Percentiles rank a stretch among this genome's conserved stretches.
Evolutionary conservation across 495 filamentous ascomycete species (phyloP).

Genomic region (Neurospora intermedia): DNA sequence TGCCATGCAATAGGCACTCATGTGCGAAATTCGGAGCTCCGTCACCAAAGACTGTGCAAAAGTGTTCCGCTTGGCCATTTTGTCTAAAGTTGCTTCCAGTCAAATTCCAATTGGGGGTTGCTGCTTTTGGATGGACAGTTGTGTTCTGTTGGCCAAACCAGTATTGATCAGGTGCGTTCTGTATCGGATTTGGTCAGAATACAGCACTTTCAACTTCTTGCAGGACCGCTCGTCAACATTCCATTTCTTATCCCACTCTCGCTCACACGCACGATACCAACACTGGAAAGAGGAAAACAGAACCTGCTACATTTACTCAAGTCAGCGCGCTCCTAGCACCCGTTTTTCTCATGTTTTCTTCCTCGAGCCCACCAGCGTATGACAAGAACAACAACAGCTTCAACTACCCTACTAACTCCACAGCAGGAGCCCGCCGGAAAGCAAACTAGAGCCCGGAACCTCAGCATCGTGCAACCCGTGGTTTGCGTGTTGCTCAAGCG

Average conservation of each 20-base stretch:
- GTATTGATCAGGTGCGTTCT: neutral
- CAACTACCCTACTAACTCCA: neutral
- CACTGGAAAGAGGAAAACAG: conserved; percentile 2
- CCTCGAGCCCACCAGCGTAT: neutral
- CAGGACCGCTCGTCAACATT: neutral
- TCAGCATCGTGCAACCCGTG: neutral
- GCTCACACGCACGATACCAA: conserved; percentile 5
- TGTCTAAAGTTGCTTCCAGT: neutral
- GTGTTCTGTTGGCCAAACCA: neutral
- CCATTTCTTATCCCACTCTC: neutral
- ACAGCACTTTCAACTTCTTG: neutral
- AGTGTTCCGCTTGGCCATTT: neutral
- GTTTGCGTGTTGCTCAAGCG: neutral
- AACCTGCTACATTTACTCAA: neutral
- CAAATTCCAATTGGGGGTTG: neutral
- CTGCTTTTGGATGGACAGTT: neutral
- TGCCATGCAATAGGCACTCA: neutral
- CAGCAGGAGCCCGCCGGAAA: neutral
- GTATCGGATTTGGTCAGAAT: neutral
- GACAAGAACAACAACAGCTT: neutral
- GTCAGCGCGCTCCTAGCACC: neutral
- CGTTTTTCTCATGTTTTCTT: neutral
- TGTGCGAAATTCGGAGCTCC: neutral
- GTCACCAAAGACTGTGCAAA: neutral
- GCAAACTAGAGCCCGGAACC: neutral